Evolutionary conservation across 1,284 basidiomycete genomes (phyloP), one percentile per base, ranked within the genome.

Genomic region (Ceratobasidium sp.): DNA sequence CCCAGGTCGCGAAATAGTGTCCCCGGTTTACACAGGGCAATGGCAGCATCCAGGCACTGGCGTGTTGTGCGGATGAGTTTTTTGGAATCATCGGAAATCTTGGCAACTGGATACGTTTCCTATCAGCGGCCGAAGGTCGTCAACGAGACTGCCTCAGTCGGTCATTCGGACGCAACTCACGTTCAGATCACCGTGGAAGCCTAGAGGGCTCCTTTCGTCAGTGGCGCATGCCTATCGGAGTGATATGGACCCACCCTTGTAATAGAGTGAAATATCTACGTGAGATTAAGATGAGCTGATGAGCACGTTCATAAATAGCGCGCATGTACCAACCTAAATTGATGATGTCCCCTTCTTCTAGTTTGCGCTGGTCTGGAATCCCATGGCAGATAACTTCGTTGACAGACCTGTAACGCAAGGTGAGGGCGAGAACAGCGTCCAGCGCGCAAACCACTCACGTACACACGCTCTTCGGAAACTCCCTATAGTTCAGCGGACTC

Each of bases 311-410:
- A 41, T 50, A 76, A 56, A 62, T 22, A 14, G 48, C 36, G 14
- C 14, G 36, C 41, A 56, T 60, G 54, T 60, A 77, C 75, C 69
- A 63, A 93, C 91, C 97, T 60, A 97, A 89, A 82, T 98, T 98
- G 82, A 98, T 85, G 79, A 98, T 98, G 83, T 98, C 97, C 31
- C 96, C 96, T 79, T 97, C 93, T 79, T 88, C 87, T 67, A 98
- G 84, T 78, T 92, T 94, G 74, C 96, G 87, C 79, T 93, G 87
- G 84, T 98, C 96, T 54, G 96, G 96, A 78, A 98, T 98, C 73
- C 95, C 95, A 83, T 99, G 98, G 82, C 98, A 99, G 80, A 99
- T 97, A 74, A 91, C 92, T 83, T 99, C 98, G 83, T 99, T 99
- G 53, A 99, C 86, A 33, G 94, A 96, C 41, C 93, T 93, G 78